A percentile compares a stretch with the other conserved stretches of the same genome.
phyloP scores from a whole-genome alignment of 345 rosid genomes.

The Triadica sebifera region DNA sequence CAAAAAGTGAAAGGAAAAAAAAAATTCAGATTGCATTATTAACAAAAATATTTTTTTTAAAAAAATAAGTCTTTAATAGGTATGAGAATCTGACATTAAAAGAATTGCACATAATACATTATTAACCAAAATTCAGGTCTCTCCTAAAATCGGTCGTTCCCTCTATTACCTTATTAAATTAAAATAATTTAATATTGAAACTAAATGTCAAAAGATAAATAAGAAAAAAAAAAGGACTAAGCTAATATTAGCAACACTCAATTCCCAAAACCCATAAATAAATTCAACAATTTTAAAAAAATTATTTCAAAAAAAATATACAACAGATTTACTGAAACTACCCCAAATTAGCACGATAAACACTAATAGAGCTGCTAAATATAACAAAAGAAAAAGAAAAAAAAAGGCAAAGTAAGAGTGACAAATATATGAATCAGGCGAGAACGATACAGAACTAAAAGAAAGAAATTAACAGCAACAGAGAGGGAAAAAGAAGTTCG shows the following conservation, averaged over 20 bases:
- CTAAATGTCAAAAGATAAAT: neutral
- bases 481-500: slow-evolving; percentile 1
- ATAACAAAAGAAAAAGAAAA: too few species aligned
- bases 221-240: neutral
- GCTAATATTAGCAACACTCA: neutral
- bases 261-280: neutral
- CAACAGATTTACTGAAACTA: neutral
- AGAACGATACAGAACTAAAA: neutral
- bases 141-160: neutral
- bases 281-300: neutral
- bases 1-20: too few species aligned
- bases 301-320: neutral
- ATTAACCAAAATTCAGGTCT: neutral
- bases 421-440: too few species aligned
- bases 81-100: neutral
- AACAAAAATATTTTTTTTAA: too few species aligned
- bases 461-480: neutral
- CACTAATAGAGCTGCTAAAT: neutral
- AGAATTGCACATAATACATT: neutral
- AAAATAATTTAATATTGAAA: neutral
- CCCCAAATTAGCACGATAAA: neutral
- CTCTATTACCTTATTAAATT: neutral
- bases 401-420: neutral
- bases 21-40: too few species aligned
- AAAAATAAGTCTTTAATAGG: neutral